Percentiles rank a stretch among this genome's conserved stretches.
phyloP scores from a whole-genome alignment of 2,329 filamentous ascomycete genomes.

The Colletotrichum nymphaeae region DNA sequence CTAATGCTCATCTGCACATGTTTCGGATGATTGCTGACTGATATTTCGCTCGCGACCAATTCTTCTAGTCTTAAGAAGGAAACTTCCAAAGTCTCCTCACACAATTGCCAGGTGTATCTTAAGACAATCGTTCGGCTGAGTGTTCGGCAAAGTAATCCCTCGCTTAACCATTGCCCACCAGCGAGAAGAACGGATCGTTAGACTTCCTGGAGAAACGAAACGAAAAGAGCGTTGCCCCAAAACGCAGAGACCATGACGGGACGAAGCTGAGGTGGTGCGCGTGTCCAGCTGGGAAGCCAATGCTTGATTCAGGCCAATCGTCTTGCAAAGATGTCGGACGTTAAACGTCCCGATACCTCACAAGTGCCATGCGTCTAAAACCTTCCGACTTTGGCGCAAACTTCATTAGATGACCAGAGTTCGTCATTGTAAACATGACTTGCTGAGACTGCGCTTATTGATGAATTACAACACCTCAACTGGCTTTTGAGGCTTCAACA shows the following conservation, averaged over 20 bases:
- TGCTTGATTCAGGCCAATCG: constrained; percentile 3
- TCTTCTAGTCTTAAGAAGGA: neutral
- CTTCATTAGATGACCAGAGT: constrained; percentile 3
- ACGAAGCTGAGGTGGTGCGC: constrained; percentile 21
- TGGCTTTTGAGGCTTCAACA: neutral
- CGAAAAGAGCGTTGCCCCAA: neutral
- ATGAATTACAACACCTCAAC: neutral
- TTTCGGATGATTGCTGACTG: neutral
- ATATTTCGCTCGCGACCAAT: neutral
- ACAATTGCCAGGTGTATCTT: neutral
- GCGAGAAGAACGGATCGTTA: neutral
- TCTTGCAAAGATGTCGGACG: neutral
- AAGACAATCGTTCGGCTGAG: neutral
- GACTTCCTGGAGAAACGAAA: constrained; percentile 8
- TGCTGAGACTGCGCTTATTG: neutral
- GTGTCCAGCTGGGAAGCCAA: constrained; percentile 10
- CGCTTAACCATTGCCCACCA: too few species aligned
- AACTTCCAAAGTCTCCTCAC: too few species aligned
- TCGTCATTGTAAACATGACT: neutral
- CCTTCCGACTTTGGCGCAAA: constrained; percentile 2
- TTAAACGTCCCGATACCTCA: constrained; percentile 6
- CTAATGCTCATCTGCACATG: neutral
- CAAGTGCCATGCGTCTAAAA: constrained; percentile 8
- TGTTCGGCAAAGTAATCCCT: neutral
- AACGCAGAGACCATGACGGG: constrained; percentile 17